Evolutionary conservation across 495 filamentous ascomycete species (phyloP).

Genomic region (Xylaria telfairii): DNA sequence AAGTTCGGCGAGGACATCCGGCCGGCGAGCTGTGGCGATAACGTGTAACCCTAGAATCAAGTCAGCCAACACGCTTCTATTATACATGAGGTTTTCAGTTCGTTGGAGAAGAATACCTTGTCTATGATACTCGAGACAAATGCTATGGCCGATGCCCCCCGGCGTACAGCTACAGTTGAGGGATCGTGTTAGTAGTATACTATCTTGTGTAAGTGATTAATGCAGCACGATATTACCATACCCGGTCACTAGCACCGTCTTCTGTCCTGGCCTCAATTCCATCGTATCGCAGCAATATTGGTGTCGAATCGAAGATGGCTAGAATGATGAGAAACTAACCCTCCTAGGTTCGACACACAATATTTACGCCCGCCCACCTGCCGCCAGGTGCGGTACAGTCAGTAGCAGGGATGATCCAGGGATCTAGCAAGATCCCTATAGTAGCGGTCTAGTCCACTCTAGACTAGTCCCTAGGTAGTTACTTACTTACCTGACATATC

Average conservation of each 20-base stretch:
- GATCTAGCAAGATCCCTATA: no score
- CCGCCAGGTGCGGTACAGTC: no score
- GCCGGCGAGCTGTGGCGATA: constrained; percentile 60
- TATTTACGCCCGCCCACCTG: no score
- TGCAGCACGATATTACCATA: constrained; percentile 28
- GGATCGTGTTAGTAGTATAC: not conserved
- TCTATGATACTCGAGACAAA: constrained; percentile 57
- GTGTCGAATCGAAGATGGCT: not conserved
- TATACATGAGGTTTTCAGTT: no score
- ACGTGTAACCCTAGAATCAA: constrained; percentile 53
- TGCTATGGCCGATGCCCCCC: constrained; percentile 58
- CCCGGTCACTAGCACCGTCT: constrained; percentile 61
- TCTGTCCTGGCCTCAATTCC: constrained; percentile 44
- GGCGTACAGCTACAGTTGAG: constrained; percentile 52
- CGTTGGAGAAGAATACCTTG: constrained; percentile 42
- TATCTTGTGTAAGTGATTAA: not conserved
- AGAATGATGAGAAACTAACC: not conserved
- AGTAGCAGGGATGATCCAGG: no score
- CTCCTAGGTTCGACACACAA: not conserved
- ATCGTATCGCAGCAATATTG: constrained; percentile 17
- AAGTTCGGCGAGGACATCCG: constrained; percentile 51
- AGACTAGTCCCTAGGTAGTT: no score
- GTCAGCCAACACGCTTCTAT: not conserved
- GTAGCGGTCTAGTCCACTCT: not conserved
- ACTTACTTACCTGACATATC: not conserved